Percentiles rank a stretch among this genome's conserved stretches.
Conservation (phyloP, 2,329 filamentous ascomycete species). For the Sporothrix mexicana region DNA sequence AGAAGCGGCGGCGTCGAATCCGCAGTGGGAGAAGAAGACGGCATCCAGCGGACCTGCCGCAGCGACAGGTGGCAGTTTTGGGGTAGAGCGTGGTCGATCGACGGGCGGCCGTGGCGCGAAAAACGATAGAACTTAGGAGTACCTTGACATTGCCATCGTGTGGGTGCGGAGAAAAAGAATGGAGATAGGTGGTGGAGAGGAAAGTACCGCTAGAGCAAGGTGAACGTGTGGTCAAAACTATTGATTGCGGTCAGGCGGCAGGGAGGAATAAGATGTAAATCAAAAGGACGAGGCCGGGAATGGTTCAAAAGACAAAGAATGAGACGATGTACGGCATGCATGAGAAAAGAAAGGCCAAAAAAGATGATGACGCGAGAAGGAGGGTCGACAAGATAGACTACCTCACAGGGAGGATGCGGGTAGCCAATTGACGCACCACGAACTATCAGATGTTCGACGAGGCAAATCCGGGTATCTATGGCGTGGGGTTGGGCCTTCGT, state of each 20-base stretch:
- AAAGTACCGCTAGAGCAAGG: neutral
- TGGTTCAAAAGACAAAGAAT: neutral
- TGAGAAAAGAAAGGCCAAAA: neutral
- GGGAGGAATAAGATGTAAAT: neutral
- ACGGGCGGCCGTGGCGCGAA: neutral
- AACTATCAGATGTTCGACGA: neutral
- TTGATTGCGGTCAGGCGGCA: neutral
- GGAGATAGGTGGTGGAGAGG: neutral
- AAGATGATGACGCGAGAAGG: slow-evolving; percentile 22
- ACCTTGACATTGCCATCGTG: slow-evolving; percentile 3
- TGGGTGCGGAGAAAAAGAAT: slow-evolving; percentile 14
- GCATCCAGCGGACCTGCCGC: slow-evolving; percentile 20
- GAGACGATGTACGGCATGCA: neutral
- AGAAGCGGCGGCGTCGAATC: slow-evolving; percentile 18
- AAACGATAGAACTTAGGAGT: slow-evolving; percentile 10
- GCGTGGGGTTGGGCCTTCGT: neutral
- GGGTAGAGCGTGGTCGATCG: neutral
- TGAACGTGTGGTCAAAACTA: neutral
- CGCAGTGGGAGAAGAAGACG: slow-evolving; percentile 15
- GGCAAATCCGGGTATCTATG: neutral
- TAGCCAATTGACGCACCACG: slow-evolving; percentile 1
- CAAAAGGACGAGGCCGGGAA: neutral
- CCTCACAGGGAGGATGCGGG: neutral
- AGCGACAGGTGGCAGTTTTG: neutral
- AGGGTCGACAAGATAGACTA: slow-evolving; percentile 20